Evolutionary conservation across 192 early-diverging fungal genomes (phyloP), one percentile per base, ranked within the genome.

Genomic region (Lunasporangiospora selenospora): DNA sequence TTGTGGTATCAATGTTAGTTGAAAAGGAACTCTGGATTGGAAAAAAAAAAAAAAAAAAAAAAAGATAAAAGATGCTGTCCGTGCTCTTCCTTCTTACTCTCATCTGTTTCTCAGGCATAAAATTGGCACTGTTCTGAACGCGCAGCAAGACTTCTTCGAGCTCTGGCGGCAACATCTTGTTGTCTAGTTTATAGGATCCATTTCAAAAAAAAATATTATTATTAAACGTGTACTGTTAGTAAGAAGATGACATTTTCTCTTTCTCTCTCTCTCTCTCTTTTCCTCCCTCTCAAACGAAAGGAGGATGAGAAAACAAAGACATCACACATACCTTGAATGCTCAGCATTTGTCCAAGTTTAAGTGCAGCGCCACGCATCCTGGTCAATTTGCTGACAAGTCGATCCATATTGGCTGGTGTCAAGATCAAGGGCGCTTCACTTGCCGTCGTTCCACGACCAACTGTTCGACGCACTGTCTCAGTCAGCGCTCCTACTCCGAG

Each of bases 291-390:
- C 26, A 12, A 15, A 29, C 3, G 53, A 23, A 15, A 18, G 23
- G 9, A 27, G 19, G 19, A 18, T 18, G 2, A 9, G 30, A 44
- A 53, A 18, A 6, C 18, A 10, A 10, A 53, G 0, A 13, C 13
- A 39, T 6, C 33, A n/a, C 13, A 36, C 3, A 36, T 82, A 83
- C 91, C 90, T 80, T 99, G 97, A 61, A 99, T 99, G 65, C 90
- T 93, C 2, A 99, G 67, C 95, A 99, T 98, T 73, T 99, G 97
- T 5, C 95, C 97, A 33, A 99, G 84, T 63, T 99, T 99, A 15
- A 99, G 77, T 6, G 97, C 97, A 0, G 97, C 97, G 1, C 97
- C 97, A 34, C 97, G 88, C 95, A 99, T 98, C 33, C 82, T 81
- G 0, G 93, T 89, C 16, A 99, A 81, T 53, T 92, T 92, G 38